Evolutionary conservation across 2,329 filamentous ascomycete species (phyloP).

Genomic region (Penicillium sp.): DNA sequence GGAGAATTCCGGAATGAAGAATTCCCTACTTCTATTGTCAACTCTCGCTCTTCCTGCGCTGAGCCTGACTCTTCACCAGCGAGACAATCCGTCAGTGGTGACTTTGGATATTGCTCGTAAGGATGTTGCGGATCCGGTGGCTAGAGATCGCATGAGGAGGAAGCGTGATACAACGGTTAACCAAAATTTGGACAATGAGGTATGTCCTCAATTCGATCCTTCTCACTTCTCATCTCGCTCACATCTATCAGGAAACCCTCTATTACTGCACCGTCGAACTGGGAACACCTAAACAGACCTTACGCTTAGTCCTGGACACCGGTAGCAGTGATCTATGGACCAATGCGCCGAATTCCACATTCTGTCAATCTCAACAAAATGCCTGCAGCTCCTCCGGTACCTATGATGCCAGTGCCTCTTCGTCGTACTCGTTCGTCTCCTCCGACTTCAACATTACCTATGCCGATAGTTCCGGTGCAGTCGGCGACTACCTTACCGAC

Average conservation of each 20-base stretch:
- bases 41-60: slow-evolving; percentile 10
- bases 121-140: slow-evolving; percentile 43
- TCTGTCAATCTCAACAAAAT: slow-evolving; percentile 42
- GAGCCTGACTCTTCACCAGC: slow-evolving; percentile 28
- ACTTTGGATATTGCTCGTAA: slow-evolving; percentile 49
- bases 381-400: slow-evolving; percentile 48
- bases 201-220: slow-evolving; percentile 13
- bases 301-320: slow-evolving; percentile 58
- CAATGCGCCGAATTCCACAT: slow-evolving; percentile 48
- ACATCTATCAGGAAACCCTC: slow-evolving; percentile 44
- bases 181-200: slow-evolving; percentile 52
- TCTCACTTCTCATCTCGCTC: neutral
- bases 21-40: slow-evolving; percentile 16
- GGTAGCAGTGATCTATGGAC: slow-evolving; percentile 60
- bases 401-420: slow-evolving; percentile 57
- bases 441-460: slow-evolving; percentile 83
- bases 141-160: slow-evolving; percentile 45
- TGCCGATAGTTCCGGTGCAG: slow-evolving; percentile 70
- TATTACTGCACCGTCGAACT: slow-evolving; percentile 56
- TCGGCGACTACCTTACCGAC: slow-evolving; percentile 76
- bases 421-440: slow-evolving; percentile 68
- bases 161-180: slow-evolving; percentile 42
- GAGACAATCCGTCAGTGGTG: slow-evolving; percentile 44
- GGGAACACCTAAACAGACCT: slow-evolving; percentile 52
- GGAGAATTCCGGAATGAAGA: slow-evolving; percentile 17